phyloP scores from a whole-genome alignment of 108 stramenopile genomes.

The Poteriospumella lacustris region DNA sequence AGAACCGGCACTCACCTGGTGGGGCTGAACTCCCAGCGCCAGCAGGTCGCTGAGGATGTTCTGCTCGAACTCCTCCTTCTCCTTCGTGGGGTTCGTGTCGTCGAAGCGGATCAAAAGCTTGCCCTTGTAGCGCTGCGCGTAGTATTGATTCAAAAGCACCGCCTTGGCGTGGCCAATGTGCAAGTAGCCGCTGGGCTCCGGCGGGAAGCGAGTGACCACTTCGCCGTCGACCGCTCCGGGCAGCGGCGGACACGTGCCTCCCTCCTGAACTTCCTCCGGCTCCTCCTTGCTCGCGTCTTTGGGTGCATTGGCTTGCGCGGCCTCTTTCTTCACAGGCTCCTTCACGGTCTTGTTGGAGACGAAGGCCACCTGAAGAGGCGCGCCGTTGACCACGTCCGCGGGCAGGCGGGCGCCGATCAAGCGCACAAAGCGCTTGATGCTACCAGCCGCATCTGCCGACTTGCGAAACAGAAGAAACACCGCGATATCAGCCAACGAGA shows the following conservation, averaged over 20 bases:
- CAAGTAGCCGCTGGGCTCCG: conserved; percentile 96
- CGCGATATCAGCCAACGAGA: conserved; percentile 84
- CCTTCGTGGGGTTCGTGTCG: conserved; percentile 99
- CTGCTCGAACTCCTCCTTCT: conserved; percentile 94
- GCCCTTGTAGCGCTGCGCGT: conserved; percentile 88
- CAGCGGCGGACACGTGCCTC: conserved; percentile 40
- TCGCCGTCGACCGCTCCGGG: conserved; percentile 76
- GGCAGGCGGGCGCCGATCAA: conserved; percentile 61
- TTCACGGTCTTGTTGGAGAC: not conserved
- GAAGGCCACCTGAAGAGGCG: not conserved
- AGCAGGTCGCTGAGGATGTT: conserved; percentile 58
- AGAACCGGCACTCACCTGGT: conserved; percentile 56
- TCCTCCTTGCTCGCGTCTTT: not conserved
- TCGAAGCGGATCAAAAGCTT: conserved; percentile 83
- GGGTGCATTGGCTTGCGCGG: not conserved
- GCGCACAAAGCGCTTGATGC: conserved; percentile 1
- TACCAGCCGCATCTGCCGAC: conserved; percentile 36
- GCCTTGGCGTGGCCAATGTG: conserved; percentile 99
- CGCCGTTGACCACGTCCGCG: too few species aligned
- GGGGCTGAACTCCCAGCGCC: conserved; percentile 72
- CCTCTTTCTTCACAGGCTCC: not conserved
- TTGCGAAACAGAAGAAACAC: conserved; percentile 44
- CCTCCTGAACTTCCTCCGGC: not conserved
- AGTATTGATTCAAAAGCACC: conserved; percentile 88
- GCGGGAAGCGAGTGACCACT: conserved; percentile 88